These are phyloP conservation scores for Daldinia sp. DNA, from an alignment of 2,329 filamentous ascomycete genomes.

Conservation along the genomic window DNA sequence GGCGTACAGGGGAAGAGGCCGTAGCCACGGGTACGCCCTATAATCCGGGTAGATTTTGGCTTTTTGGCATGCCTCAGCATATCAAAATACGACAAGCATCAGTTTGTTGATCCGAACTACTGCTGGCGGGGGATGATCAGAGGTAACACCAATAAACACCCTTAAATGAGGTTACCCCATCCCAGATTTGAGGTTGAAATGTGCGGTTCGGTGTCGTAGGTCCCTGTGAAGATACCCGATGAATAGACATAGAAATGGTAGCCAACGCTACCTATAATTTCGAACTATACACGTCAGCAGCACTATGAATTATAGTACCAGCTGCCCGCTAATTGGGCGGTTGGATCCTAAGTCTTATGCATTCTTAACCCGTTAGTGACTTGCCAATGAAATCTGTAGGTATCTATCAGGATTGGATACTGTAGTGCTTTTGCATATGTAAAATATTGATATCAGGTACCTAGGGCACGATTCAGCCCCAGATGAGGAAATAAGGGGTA, in stretches of 20 bases:
- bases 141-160: conserved; percentile 23
- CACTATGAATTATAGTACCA: background rate
- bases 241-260: conserved; percentile 4
- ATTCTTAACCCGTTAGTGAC: background rate
- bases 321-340: background rate
- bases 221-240: conserved; percentile 8
- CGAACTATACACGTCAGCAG: background rate
- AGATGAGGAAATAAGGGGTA: background rate
- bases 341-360: background rate
- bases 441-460: background rate
- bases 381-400: background rate
- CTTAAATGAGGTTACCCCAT: conserved; percentile 4
- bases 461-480: background rate
- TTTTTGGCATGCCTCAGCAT: conserved; percentile 19
- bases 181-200: background rate
- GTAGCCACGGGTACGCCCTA: conserved; percentile 12
- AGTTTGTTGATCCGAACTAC: conserved; percentile 8
- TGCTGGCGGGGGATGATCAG: conserved; percentile 13
- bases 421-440: background rate
- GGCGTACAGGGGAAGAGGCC: conserved; percentile 18
- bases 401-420: background rate
- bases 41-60: conserved; percentile 23
- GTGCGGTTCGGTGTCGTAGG: background rate
- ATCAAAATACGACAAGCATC: conserved; percentile 4
- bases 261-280: background rate